Conservation (phyloP, 176 grass and related monocot species). For the Oryza longistaminata region DNA sequence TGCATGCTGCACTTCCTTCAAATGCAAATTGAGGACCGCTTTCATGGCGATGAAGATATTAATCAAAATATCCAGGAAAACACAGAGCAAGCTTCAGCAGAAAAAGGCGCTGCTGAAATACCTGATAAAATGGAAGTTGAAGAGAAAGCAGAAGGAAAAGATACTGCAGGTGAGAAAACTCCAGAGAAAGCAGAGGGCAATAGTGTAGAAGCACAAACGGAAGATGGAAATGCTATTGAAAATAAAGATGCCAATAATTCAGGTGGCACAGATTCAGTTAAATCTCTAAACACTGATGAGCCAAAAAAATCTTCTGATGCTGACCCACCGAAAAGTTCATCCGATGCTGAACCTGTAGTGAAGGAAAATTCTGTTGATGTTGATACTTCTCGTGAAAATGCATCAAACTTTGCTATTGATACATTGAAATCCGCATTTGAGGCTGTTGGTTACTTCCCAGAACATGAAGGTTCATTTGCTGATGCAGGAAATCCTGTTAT, state of each 20-base stretch:
- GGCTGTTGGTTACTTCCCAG: slow-evolving; percentile 69
- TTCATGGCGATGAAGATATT: slow-evolving; percentile 57
- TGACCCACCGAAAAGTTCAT: slow-evolving; percentile 44
- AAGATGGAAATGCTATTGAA: slow-evolving; percentile 38
- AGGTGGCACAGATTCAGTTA: slow-evolving; percentile 46
- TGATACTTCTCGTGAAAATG: slow-evolving; percentile 57
- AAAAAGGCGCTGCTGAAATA: slow-evolving; percentile 49
- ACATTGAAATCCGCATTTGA: slow-evolving; percentile 84
- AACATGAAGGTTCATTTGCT: slow-evolving; percentile 75
- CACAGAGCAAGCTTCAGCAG: slow-evolving; percentile 40
- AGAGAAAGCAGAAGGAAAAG: slow-evolving; percentile 62
- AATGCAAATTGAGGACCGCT: slow-evolving; percentile 96
- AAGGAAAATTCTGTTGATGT: slow-evolving; percentile 41
- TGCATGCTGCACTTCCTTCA: slow-evolving; percentile 98
- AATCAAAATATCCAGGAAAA: slow-evolving; percentile 39
- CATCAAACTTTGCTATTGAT: slow-evolving; percentile 64
- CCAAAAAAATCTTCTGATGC: slow-evolving; percentile 52
- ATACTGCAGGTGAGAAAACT: slow-evolving; percentile 37
- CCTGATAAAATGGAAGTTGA: slow-evolving; percentile 69
- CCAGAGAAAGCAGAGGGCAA: slow-evolving; percentile 54
- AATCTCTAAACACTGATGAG: slow-evolving; percentile 31
- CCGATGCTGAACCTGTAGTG: slow-evolving; percentile 43
- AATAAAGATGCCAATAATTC: slow-evolving; percentile 56
- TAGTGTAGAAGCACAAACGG: slow-evolving; percentile 40
- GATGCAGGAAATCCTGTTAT: slow-evolving; percentile 97